A percentile compares a stretch with the other conserved stretches of the same genome.
These are phyloP conservation scores for Apiospora phragmitis DNA, from an alignment of 2,329 filamentous ascomycete species.

Conservation along the genomic window DNA sequence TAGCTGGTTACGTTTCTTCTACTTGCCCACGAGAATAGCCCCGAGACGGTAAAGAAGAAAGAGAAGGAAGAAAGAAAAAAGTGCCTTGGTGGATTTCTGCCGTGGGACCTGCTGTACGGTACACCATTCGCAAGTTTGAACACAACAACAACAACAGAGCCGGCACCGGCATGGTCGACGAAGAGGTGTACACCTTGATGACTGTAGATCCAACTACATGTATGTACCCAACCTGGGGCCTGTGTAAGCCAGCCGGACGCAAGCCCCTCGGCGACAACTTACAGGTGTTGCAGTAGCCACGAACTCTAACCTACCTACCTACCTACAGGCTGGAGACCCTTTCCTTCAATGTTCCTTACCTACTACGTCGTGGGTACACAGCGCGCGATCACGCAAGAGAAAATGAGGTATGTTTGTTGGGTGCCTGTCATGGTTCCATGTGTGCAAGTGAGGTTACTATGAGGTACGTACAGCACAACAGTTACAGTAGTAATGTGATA, in stretches of 20 bases:
- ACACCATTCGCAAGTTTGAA: neutral
- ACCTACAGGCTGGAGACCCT: neutral
- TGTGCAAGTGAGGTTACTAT: neutral
- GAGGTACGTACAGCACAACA: neutral
- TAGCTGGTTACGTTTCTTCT: slow-evolving; percentile 1
- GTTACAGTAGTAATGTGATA: neutral
- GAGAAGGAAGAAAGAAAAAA: neutral
- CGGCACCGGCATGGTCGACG: neutral
- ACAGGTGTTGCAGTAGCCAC: slow-evolving; percentile 3
- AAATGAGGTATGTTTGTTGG: neutral
- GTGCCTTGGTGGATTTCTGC: neutral
- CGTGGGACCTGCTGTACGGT: neutral
- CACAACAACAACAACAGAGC: neutral
- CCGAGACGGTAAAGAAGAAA: slow-evolving; percentile 6
- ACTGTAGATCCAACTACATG: neutral
- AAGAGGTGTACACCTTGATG: neutral
- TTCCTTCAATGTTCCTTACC: no score
- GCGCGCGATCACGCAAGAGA: neutral
- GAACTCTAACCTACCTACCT: neutral
- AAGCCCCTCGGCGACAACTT: neutral
- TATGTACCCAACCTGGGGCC: neutral
- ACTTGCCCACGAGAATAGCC: slow-evolving; percentile 7
- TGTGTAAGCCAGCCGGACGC: neutral
- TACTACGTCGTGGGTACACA: neutral
- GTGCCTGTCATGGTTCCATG: neutral